A percentile compares a stretch with the other conserved stretches of the same genome.
Conservation (phyloP, 2,329 filamentous ascomycete species). For the Neurospora crassa region DNA sequence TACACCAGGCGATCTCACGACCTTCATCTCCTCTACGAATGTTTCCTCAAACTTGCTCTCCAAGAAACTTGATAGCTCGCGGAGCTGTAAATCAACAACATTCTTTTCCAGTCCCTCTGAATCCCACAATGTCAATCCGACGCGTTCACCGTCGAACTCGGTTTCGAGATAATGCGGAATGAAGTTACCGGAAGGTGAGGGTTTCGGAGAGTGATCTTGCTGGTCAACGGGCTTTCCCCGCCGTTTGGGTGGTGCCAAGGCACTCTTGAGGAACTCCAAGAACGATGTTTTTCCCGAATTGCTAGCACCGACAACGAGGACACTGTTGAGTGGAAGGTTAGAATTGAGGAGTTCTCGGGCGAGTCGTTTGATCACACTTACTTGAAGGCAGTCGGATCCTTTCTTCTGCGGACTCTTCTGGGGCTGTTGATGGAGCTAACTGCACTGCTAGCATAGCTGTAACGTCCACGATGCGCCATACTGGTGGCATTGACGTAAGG, state of each 20-base stretch:
- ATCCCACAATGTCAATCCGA: slow-evolving; percentile 93
- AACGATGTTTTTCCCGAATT: slow-evolving; percentile 93
- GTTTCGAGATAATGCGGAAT: slow-evolving; percentile 86
- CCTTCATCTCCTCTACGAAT: slow-evolving; percentile 95
- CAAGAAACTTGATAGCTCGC: slow-evolving; percentile 83
- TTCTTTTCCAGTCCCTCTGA: slow-evolving; percentile 92
- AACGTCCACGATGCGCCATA: slow-evolving; percentile 93
- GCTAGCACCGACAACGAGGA: slow-evolving; percentile 81
- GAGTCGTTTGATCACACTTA: slow-evolving; percentile 40
- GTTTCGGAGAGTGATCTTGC: slow-evolving; percentile 46
- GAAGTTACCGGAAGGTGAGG: slow-evolving; percentile 58
- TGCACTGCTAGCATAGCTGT: slow-evolving; percentile 90
- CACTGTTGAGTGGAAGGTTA: slow-evolving; percentile 38
- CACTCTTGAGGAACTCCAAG: slow-evolving; percentile 85
- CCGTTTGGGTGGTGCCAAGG: slow-evolving; percentile 79
- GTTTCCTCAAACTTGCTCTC: slow-evolving; percentile 99
- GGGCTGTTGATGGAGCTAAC: slow-evolving; percentile 90
- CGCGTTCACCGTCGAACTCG: slow-evolving; percentile 82
- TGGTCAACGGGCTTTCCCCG: slow-evolving; percentile 46
- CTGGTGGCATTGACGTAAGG: slow-evolving; percentile 80
- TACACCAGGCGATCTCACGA: slow-evolving; percentile 81
- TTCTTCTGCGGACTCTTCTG: slow-evolving; percentile 81
- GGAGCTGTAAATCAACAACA: slow-evolving; percentile 85
- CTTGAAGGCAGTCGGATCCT: slow-evolving; percentile 98
- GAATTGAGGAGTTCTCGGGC: not conserved